Evolutionary conservation across 805 yeast genomes (phyloP).

Genomic region (Ogataea nitratoaversa): DNA sequence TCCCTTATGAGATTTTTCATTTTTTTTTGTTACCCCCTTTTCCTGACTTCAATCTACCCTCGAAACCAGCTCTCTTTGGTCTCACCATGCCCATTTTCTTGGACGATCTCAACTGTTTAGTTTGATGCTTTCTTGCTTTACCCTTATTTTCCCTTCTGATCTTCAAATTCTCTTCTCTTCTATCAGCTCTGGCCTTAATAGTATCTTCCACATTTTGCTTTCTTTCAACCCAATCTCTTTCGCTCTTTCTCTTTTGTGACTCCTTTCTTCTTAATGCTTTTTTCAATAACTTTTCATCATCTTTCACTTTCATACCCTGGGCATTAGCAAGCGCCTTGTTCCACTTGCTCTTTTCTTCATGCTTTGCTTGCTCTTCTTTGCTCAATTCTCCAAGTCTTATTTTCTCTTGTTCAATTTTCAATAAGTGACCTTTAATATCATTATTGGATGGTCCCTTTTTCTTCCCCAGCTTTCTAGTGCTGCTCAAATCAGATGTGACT

Average conservation of each 20-base stretch:
- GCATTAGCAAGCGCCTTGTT: conserved; percentile 75
- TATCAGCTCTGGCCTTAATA: conserved; percentile 69
- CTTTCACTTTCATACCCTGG: conserved; percentile 83
- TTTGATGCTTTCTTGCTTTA: conserved; percentile 68
- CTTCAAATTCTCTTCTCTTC: conserved; percentile 88
- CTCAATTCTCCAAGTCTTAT: conserved; percentile 55
- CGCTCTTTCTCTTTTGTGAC: conserved; percentile 78
- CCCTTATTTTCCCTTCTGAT: conserved; percentile 85
- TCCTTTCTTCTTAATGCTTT: conserved; percentile 84
- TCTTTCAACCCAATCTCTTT: conserved; percentile 89
- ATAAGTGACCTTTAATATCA: conserved; percentile 80
- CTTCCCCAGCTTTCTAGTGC: conserved; percentile 52
- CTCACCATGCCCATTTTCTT: conserved; percentile 43
- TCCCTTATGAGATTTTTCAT: neutral
- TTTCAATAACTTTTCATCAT: conserved; percentile 82
- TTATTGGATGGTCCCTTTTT: conserved; percentile 82
- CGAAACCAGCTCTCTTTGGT: conserved; percentile 78
- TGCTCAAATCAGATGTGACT: conserved; percentile 67
- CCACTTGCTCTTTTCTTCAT: conserved; percentile 80
- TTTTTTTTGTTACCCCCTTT: conserved; percentile 12
- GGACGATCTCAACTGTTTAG: conserved; percentile 61
- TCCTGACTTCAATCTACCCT: conserved; percentile 47
- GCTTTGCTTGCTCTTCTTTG: conserved; percentile 53
- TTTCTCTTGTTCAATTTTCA: conserved; percentile 69
- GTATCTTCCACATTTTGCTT: conserved; percentile 73